Base-by-base conservation (phyloP, 2,329 filamentous ascomycete species). In the Penicillium palitans region DNA sequence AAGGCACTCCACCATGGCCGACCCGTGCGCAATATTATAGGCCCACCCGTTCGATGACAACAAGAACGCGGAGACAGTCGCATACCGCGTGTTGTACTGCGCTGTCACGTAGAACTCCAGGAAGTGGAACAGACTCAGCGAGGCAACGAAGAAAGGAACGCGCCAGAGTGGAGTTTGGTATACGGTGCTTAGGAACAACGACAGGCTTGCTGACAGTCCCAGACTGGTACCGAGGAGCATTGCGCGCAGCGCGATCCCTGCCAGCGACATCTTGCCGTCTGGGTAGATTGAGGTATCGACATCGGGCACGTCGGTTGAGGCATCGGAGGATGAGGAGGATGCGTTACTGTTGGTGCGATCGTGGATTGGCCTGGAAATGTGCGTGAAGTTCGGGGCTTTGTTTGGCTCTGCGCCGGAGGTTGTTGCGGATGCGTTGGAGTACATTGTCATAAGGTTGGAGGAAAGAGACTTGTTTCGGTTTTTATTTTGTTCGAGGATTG, bases 61-160 rank as follows among this genome's bases (percentile, higher is more conserved):
- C 15, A 99, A 84, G 74, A 96, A 99, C 37, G 90, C 89, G 53
- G 84, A 84, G 21, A 93, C 80, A 25, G 82, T 84, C 21, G 90
- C 91, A 52, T 86, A 82, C 17, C 83, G 81, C 0, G 90, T 91
- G 76, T 98, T 98, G 78, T 90, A 90, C 55, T 83, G 80, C 9
- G 93, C 93, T 0, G 93, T 97, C 33, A 88, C 91, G 82, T 87
- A 96, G 81, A 93, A 99, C 77, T 99, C 95, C 74, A 98, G 87
- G 77, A 96, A 98, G 80, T 99, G 95, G 78, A 98, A 98, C 31
- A 89, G 68, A 27, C 88, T 84, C 48, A 98, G 87, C 15, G 86
- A 80, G 39, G 74, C 63, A 59, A 81, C 64, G 71, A 81, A 81
- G 67, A 84, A 80, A 9, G 82, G 80, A 0, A 84, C 72, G 24